Conservation (phyloP, 305 asterid genomes). For the Striga hermonthica region DNA sequence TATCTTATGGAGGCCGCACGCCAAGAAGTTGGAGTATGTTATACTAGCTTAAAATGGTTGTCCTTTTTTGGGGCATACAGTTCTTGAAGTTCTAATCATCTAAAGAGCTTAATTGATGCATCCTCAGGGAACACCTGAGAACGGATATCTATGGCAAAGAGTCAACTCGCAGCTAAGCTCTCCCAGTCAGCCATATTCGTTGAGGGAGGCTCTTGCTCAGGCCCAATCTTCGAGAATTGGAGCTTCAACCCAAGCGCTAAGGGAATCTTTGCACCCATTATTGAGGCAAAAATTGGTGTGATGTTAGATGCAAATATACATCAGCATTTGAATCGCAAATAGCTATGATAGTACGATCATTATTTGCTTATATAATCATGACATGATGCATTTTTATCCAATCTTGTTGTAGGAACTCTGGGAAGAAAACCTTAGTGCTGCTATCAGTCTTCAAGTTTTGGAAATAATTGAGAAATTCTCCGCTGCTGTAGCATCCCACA, state of each 20-base stretch:
- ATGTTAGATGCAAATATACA: slow-evolving; percentile 27
- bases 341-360: slow-evolving; percentile 5
- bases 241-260: slow-evolving; percentile 85
- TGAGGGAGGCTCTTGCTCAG: slow-evolving; percentile 98
- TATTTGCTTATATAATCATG: slow-evolving; percentile 24
- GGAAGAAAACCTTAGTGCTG: slow-evolving; percentile 98
- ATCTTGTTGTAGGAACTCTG: slow-evolving; percentile 78
- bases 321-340: slow-evolving; percentile 24
- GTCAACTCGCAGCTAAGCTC: slow-evolving; percentile 96
- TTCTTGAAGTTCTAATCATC: slow-evolving; percentile 30
- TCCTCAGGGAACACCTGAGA: slow-evolving; percentile 98
- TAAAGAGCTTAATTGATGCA: slow-evolving; percentile 43
- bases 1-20: slow-evolving; percentile 95
- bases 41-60: slow-evolving; percentile 26
- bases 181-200: slow-evolving; percentile 96
- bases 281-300: slow-evolving; percentile 95
- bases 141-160: slow-evolving; percentile 97
- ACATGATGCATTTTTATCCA: slow-evolving; percentile 19
- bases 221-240: slow-evolving; percentile 98
- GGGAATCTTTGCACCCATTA: slow-evolving; percentile 95
- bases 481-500: slow-evolving; percentile 68
- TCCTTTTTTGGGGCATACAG: slow-evolving; percentile 27
- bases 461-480: slow-evolving; percentile 86
- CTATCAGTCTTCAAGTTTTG: slow-evolving; percentile 88
- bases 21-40: slow-evolving; percentile 92